Base-by-base conservation (phyloP, 495 filamentous ascomycete species). In the Aspergillus baeticus region DNA sequence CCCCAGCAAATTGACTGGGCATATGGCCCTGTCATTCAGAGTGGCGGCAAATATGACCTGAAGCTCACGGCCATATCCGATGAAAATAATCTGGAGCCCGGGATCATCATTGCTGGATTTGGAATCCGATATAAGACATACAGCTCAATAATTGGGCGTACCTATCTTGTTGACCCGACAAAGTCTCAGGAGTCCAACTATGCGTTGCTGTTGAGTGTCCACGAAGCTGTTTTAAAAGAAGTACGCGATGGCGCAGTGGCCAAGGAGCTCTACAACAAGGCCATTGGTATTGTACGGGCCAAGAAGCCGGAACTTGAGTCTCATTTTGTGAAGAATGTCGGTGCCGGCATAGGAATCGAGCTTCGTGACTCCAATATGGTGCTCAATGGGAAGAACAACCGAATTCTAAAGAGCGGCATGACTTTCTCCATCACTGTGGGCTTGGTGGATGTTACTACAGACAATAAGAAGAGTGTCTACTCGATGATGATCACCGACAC, bases 61-160 rank as follows among this genome's bases (percentile, higher is more conserved):
- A 90, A 87, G 62, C 81, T 93, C 57, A 84, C 78, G 37, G 79
- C 88, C 2, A 81, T 85, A 47, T 80, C 91, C 4, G 89, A 96
- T 61, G 83, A 88, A 47, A 89, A 87, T 61, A 87, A 90, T 55
- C 83, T 99, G n/a, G 90, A 96, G 63, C 82, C 92, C 1, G 94
- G 94, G 18, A 88, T 96, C 58, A 99, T 99, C 63, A 80, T 98
- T 57, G 87, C 90, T 23, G 87, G 87, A 14, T 88, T 98, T 70
- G 94, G 94, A 45, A 79, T 98, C 20, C 82, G 94, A 56, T 98
- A 99, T 72, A 93, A 92, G 68, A 91, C 90, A 8, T 99, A 99
- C 69, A 88, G 87, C 67, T 94, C 90, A 14, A 80, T 91, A 54
- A 87, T 99, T 55, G 92, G 85, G 20, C 85, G 94, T 59, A 98